These are phyloP conservation scores for Boletus coccyginus DNA, from an alignment of 768 basidiomycete species.

Conservation along the genomic window DNA sequence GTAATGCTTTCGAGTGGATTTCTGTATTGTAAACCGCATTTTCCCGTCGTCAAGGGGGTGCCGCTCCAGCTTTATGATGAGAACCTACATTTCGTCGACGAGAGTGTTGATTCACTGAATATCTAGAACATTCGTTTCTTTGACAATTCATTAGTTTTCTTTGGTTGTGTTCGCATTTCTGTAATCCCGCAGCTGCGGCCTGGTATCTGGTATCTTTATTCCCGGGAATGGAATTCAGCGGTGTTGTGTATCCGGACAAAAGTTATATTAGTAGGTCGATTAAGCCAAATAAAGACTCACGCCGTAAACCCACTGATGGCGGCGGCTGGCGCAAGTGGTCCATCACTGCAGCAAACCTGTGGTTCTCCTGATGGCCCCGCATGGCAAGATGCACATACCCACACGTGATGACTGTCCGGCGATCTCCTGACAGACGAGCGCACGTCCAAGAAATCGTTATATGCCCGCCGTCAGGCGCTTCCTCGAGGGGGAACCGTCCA, in stretches of 20 bases:
- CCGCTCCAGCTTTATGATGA: background rate
- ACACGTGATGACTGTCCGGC: no score
- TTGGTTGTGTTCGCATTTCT: constrained; percentile 1
- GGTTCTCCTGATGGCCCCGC: no score
- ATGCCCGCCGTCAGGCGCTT: constrained; percentile 1
- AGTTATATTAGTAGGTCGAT: no score
- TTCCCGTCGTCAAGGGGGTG: background rate
- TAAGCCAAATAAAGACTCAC: no score
- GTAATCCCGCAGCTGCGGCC: background rate
- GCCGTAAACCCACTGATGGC: no score
- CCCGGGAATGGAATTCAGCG: background rate
- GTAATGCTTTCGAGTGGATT: constrained; percentile 1
- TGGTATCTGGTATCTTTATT: background rate
- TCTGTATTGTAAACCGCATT: background rate
- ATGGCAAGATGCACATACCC: no score
- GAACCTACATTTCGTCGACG: background rate
- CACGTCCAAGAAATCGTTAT: constrained; percentile 3
- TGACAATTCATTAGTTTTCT: constrained; percentile 5
- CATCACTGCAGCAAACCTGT: no score
- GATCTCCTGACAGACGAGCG: no score
- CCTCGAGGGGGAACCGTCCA: constrained; percentile 7
- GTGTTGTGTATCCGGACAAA: no score
- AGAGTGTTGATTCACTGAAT: background rate
- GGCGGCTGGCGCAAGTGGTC: no score
- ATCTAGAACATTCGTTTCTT: constrained; percentile 6